Conservation (phyloP, 1,139 yeast genomes). For the Saccharomyces hybrid region DNA sequence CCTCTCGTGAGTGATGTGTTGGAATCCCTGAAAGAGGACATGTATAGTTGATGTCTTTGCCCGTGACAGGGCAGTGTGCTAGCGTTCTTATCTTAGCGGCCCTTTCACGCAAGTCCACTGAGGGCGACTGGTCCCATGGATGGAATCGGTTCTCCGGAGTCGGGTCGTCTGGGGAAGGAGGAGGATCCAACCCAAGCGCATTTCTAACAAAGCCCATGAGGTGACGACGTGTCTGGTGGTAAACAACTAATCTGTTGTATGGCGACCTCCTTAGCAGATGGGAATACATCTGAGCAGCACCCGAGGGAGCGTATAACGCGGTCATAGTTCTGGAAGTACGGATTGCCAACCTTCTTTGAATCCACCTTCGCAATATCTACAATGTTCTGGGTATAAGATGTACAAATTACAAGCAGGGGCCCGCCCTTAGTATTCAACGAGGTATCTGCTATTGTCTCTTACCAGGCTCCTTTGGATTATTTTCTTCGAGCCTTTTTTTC, state of each 20-base stretch:
- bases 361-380: too few species aligned
- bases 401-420: neutral
- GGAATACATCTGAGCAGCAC: neutral
- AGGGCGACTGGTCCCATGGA: constrained; percentile 89
- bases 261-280: neutral
- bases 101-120: constrained; percentile 77
- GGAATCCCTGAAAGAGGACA: constrained; percentile 96
- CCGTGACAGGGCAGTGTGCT: constrained; percentile 88
- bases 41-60: constrained; percentile 68
- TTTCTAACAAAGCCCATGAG: constrained; percentile 45
- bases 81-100: constrained; percentile 88
- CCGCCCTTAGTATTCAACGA: neutral
- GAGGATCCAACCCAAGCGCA: constrained; percentile 56
- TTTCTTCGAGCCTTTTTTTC: neutral
- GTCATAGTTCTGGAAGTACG: neutral
- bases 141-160: constrained; percentile 62
- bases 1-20: constrained; percentile 83
- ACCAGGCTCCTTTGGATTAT: neutral
- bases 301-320: neutral
- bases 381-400: too few species aligned
- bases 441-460: neutral
- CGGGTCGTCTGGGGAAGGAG: constrained; percentile 54
- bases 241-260: neutral
- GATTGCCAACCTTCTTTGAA: too few species aligned
- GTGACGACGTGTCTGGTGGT: constrained; percentile 22